Base-by-base conservation (phyloP, 2,329 filamentous ascomycete genomes). In the Cladosporium sp. region DNA sequence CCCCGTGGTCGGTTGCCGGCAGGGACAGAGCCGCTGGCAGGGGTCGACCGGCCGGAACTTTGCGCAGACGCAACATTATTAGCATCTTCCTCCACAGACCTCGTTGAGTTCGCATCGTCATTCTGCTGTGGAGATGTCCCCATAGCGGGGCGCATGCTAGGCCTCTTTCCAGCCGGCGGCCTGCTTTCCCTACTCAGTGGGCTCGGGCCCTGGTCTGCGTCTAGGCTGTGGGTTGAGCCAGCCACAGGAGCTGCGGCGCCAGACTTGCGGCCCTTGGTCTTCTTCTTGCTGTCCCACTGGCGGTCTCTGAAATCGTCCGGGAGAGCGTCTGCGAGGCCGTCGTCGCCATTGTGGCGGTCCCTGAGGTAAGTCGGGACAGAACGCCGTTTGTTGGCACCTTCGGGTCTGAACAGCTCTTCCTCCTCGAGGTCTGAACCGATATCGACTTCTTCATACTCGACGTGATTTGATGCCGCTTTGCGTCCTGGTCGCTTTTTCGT, bases 401-500 rank as follows among this genome's bases (percentile, higher is more conserved):
- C 47, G 4, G 34, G 34, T 19, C 20, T n/a, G 56, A 57, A 45
- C 13, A 62, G 56, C 8, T 66, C 64, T n/a, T 66, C 67, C 4
- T 67, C 63, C 15, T 78, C 77, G 3, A 75, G 73, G 22, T 78
- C 76, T 1, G 75, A 76, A 25, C 75, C 77, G 34, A 79, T 68
- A 12, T 73, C 74, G 19, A 79, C 71, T 54, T 79, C 77, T 63
- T 79, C 77, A 53, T 74, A 79, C 19, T 73, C 62, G 13, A 62
- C 64, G 13, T 55, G 40, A 32, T 28, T 19, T 32, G 50, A 7
- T 55, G 60, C 67, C 65, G 35, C 36, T 53, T 60, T 54, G 60
- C 59, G 57, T 36, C 44, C 40, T 19, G 49, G 35, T 17, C 55
- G 24, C 32, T 51, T 57, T 10, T 39, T 32, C 15, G 45, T 20